A percentile compares a stretch with the other conserved stretches of the same genome.
These are phyloP conservation scores for Ogataea henricii DNA, from an alignment of 805 yeast species.

Conservation along the genomic window DNA sequence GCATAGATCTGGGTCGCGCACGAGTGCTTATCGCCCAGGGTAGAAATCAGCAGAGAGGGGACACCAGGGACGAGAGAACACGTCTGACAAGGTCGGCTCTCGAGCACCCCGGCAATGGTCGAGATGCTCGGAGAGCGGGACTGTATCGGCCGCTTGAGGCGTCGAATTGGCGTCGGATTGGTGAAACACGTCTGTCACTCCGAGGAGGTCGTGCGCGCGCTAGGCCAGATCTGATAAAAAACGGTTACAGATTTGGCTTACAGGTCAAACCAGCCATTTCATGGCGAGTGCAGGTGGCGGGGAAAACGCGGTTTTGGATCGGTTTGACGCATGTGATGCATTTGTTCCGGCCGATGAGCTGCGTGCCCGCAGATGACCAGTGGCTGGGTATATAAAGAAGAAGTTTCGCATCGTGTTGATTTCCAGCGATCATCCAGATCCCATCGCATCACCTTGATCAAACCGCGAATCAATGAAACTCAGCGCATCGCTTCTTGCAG, in stretches of 20 bases:
- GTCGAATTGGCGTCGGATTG: too few species aligned
- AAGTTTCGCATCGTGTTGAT: not conserved
- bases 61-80: not conserved
- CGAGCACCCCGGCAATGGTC: not conserved
- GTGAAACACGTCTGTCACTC: slow-evolving; percentile 4
- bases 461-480: slow-evolving; percentile 4
- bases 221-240: slow-evolving; percentile 10
- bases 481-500: slow-evolving; percentile 11
- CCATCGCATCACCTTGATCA: not conserved
- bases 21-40: not conserved
- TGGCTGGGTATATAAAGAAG: slow-evolving; percentile 3
- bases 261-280: slow-evolving; percentile 22
- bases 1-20: slow-evolving; percentile 4
- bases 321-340: slow-evolving; percentile 3
- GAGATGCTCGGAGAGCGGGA: not conserved
- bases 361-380: not conserved
- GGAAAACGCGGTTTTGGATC: not conserved
- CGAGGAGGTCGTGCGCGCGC: slow-evolving; percentile 15
- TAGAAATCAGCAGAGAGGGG: not conserved
- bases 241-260: slow-evolving; percentile 12
- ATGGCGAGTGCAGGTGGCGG: not conserved
- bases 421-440: not conserved
- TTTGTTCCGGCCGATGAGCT: not conserved
- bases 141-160: too few species aligned
- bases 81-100: not conserved